Evolutionary conservation across 257 asterid species (phyloP), one percentile per base, ranked within the genome.

Genomic region (Gardenia jasminoides): DNA sequence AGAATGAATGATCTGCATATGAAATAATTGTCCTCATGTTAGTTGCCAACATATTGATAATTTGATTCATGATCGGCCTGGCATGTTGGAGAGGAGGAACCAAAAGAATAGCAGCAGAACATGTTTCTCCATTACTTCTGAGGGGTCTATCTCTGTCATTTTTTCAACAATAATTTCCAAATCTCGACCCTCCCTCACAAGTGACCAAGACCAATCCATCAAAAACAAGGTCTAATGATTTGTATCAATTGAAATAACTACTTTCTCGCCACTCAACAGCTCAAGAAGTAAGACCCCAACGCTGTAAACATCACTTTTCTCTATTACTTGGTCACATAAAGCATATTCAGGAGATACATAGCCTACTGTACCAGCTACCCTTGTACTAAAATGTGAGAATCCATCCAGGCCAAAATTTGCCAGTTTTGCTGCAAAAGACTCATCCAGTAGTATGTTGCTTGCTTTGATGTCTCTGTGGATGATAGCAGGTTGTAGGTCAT

Each of bases 241-340:
- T 30, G 66, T 44, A 50, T 26, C 26, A 33, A 22, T 17, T 8
- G 65, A 26, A 17, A 72, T 50, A n/a, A 74, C 75, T 26, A 79
- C 83, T 22, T 74, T 80, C 67, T 50, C 75, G 26, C 83, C 83
- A 67, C 83, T 80, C 58, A 80, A 43, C 22, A 80, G 79, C 70
- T 80, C 80, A 67, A 80, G 83, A 59, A 80, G 76, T 17, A 80
- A 71, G n/a, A 80, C 79, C 74, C 83, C 83, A 31, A 80, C 66
- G 46, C 83, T 76, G 26, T 80, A 80, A 13, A 80, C 83, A 43
- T 80, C 83, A 30, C 80, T 74, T 67, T 61, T 80, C 76, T 80
- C 76, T 0, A 71, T 80, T 50, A 80, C 24, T 61, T 67, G 83
- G 52, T 80, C 83, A 7, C 75, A 80, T 68, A 80, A 67, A 0